Evolutionary conservation across 140 eudicot genomes (phyloP).

Genomic region (Oenanthe javanica): DNA sequence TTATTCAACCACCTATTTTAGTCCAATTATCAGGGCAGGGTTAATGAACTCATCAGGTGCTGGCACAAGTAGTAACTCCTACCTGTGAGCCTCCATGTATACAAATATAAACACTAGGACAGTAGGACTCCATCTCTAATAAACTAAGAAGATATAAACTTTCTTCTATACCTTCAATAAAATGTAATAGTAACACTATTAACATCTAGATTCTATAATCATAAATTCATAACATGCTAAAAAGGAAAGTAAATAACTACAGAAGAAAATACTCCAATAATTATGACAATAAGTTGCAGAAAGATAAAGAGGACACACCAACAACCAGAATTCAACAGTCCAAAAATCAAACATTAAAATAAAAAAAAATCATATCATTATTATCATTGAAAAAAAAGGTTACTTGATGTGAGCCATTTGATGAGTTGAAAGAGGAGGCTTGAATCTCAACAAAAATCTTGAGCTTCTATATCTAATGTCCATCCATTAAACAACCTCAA

Average conservation of each 20-base stretch:
- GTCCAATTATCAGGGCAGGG: not conserved
- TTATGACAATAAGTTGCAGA: not conserved
- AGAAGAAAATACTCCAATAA: not conserved
- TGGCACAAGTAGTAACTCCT: too few species aligned
- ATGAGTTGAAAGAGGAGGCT: not conserved
- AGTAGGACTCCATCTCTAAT: not conserved
- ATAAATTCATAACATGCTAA: not conserved
- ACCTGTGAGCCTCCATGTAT: not conserved
- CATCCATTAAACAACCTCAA: not conserved
- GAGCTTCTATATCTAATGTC: not conserved
- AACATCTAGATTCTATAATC: too few species aligned
- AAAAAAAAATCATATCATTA: not conserved
- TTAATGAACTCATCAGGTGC: not conserved
- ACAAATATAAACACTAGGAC: not conserved
- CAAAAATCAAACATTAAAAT: not conserved
- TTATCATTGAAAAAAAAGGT: not conserved
- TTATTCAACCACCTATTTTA: not conserved
- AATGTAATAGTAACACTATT: too few species aligned
- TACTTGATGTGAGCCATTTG: not conserved
- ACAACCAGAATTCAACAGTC: not conserved
- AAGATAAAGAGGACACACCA: not conserved
- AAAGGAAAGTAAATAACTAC: not conserved
- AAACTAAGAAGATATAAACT: not conserved
- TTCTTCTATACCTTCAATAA: too few species aligned
- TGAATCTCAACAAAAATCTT: not conserved